phyloP scores from a whole-genome alignment of 768 basidiomycete genomes.

The Pleurotus salmoneostramineus region DNA sequence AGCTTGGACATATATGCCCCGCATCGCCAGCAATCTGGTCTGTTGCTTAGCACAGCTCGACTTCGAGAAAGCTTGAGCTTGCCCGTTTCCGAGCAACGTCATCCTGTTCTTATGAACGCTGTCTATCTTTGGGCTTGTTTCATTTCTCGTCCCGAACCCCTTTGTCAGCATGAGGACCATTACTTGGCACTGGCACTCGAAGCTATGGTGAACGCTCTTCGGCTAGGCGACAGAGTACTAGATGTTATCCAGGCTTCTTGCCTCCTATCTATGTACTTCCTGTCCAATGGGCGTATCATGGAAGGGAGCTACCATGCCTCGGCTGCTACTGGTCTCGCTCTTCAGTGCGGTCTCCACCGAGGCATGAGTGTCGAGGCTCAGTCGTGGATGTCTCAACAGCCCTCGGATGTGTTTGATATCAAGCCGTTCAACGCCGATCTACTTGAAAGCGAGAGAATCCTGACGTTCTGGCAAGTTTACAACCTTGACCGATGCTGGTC shows the following conservation, averaged over 20 bases:
- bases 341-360: slow-evolving; percentile 70
- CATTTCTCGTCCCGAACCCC: slow-evolving; percentile 65
- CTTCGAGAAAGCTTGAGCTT: slow-evolving; percentile 57
- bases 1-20: slow-evolving; percentile 76
- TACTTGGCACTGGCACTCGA: slow-evolving; percentile 66
- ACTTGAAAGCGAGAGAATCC: slow-evolving; percentile 67
- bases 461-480: slow-evolving; percentile 83
- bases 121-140: slow-evolving; percentile 85
- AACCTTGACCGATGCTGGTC: slow-evolving; percentile 82
- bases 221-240: slow-evolving; percentile 47
- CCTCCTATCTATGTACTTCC: slow-evolving; percentile 70
- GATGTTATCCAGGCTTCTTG: slow-evolving; percentile 78
- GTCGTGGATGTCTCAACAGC: slow-evolving; percentile 24
- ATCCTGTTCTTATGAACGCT: slow-evolving; percentile 74
- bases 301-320: slow-evolving; percentile 78
- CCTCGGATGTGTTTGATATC: slow-evolving; percentile 38
- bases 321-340: slow-evolving; percentile 66
- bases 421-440: slow-evolving; percentile 56
- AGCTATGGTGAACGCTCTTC: slow-evolving; percentile 59
- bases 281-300: slow-evolving; percentile 71
- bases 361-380: slow-evolving; percentile 28
- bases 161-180: slow-evolving; percentile 69
- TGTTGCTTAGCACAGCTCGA: slow-evolving; percentile 65
- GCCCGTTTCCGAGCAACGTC: slow-evolving; percentile 57
- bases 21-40: slow-evolving; percentile 71